phyloP scores from a whole-genome alignment of 768 basidiomycete genomes.

The Harrya chromipes region DNA sequence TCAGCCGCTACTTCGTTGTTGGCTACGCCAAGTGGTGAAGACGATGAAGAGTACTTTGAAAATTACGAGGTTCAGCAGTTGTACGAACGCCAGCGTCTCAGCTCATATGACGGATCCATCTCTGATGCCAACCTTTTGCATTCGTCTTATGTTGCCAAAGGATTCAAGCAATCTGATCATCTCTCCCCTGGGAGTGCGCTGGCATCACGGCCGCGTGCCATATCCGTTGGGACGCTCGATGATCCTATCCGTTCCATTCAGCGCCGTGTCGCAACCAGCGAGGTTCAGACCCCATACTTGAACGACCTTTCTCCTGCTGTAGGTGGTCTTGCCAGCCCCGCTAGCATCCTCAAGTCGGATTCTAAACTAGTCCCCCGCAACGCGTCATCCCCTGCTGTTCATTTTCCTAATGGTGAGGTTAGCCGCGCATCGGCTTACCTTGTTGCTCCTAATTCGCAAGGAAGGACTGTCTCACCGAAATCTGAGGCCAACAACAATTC shows the following conservation, averaged over 20 bases:
- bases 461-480: slow-evolving; percentile 81
- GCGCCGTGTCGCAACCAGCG: slow-evolving; percentile 57
- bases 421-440: slow-evolving; percentile 65
- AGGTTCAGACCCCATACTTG: slow-evolving; percentile 53
- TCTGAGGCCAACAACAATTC: slow-evolving; percentile 59
- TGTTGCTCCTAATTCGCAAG: slow-evolving; percentile 62
- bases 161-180: slow-evolving; percentile 73
- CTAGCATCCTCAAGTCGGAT: slow-evolving; percentile 58
- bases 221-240: slow-evolving; percentile 85
- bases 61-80: slow-evolving; percentile 43
- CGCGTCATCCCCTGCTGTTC: slow-evolving; percentile 49
- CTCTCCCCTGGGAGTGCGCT: slow-evolving; percentile 45
- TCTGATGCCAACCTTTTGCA: slow-evolving; percentile 52
- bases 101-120: slow-evolving; percentile 55
- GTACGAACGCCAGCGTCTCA: slow-evolving; percentile 56
- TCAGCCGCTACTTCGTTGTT: slow-evolving; percentile 59
- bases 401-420: slow-evolving; percentile 65
- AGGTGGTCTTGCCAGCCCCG: slow-evolving; percentile 33
- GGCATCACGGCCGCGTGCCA: slow-evolving; percentile 66
- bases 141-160: slow-evolving; percentile 63
- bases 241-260: slow-evolving; percentile 71
- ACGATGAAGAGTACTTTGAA: slow-evolving; percentile 76
- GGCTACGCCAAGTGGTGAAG: slow-evolving; percentile 57
- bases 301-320: slow-evolving; percentile 47
- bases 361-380: slow-evolving; percentile 47